Evolutionary conservation across 345 rosid genomes (phyloP), one percentile per base, ranked within the genome.

Genomic region (Gossypium rotundifolium): DNA sequence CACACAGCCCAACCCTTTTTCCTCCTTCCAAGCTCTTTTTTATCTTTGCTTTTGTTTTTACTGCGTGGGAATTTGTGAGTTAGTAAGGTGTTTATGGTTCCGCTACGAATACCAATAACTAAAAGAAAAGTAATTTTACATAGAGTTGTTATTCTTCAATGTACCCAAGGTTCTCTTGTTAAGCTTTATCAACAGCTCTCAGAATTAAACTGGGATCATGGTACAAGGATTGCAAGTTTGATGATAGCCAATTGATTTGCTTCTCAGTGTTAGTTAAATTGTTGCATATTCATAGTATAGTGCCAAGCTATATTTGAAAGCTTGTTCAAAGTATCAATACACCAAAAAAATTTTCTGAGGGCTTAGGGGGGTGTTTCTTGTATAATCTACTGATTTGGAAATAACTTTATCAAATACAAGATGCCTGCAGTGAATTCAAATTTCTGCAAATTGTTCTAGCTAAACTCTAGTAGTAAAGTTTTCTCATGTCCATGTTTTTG

Each of bases 401-500:
- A 51, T 51, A 27, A 49, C 45, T 25, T 65, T 22, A 7, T 67
- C 3, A 46, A 51, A 27, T 51, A 69, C 44, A 4, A 27, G 27
- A 68, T 48, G 17, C 44, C 10, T 69, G 60, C 18, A 27, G 45
- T 51, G 59, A 27, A 27, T 51, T 51, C 20, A 69, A 69, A 29
- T 69, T 69, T 69, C 44, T 69, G 7, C 11, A 1, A 51, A 2
- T 10, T 51, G 29, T 16, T 69, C 59, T 29, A 27, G 59, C 25
- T 69, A 69, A 51, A 27, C 73, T 51, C 45, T 29, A 9, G 16
- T 51, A 17, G 17, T 3, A 27, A 27, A 38, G 25, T 63, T 65
- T 48, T 64, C 71, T 3, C 44, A 38, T 38, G 70, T 49, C 18
- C 54, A 33, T 29, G 64, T 76, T 78, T 74, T 38, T 52, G 45